Evolutionary conservation across 176 grass and related monocot genomes (phyloP), one percentile per base, ranked within the genome.

Genomic region (Rhynchospora tenuis): DNA sequence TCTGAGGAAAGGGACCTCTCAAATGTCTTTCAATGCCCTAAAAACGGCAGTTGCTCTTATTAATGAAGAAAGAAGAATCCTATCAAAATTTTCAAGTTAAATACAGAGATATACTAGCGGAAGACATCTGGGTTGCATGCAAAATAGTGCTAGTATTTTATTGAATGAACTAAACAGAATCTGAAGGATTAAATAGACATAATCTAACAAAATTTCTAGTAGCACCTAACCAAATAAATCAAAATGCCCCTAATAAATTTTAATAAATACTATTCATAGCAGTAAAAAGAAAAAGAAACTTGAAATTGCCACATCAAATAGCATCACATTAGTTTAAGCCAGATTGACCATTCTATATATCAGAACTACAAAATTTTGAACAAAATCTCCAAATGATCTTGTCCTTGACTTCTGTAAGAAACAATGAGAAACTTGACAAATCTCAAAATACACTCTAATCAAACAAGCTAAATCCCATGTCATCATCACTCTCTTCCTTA

Each of bases 401-500:
- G 13, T 24, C 24, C 14, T 38, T 9, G 59, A 10, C 73, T 76
- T 3, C 7, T 22, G 23, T 54, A 51, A 68, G 58, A 81, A 65
- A 44, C 15, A 44, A 64, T 56, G 4, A n/a, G 17, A 54, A 83
- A 22, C 9, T 60, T 60, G n/a, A 17, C 20, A 64, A 60, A 28
- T 5, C 5, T 10, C 16, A 65, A 74, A 59, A 43, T 73, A 27
- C 19, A 17, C 64, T 82, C 90, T 71, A 96, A 85, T 96, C 93
- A 2, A 96, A 96, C 61, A 96, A 83, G 80, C 90, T 91, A 83
- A 96, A 96, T 61, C 93, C 93, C 93, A 96, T 93, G 83, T 96
- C 93, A 6, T 92, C 93, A 42, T 96, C 90, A 12, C 85, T 88
- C 79, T 96, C 93, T 74, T 95, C 93, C 85, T 96, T 91, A 0